Conservation (phyloP, 495 filamentous ascomycete genomes). For the Hypoxylon lenormandii region DNA sequence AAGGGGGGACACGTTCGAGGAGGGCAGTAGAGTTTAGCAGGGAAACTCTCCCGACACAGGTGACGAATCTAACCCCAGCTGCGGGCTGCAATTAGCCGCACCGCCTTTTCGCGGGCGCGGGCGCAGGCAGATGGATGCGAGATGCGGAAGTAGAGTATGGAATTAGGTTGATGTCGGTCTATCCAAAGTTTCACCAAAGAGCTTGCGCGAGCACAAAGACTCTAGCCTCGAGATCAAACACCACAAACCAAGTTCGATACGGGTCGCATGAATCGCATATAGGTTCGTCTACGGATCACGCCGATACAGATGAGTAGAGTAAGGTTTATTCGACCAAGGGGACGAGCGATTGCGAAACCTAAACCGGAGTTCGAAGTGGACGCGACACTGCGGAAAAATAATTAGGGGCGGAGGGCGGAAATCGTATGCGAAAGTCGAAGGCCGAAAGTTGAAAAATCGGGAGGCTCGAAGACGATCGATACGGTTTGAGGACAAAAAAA, state of each 20-base stretch:
- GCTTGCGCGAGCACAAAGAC: conserved; percentile 4
- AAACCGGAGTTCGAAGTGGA: conserved; percentile 19
- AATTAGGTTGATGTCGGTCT: conserved; percentile 28
- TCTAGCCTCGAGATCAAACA: conserved; percentile 10
- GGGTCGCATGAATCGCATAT: conserved; percentile 31
- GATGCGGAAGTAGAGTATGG: conserved; percentile 11
- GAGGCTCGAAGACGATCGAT: conserved; percentile 24
- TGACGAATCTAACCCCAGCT: conserved; percentile 25
- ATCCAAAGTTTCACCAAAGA: conserved; percentile 38
- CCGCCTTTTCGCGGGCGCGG: conserved; percentile 24
- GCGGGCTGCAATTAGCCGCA: conserved; percentile 42
- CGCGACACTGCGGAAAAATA: background rate
- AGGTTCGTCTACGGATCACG: conserved; percentile 13
- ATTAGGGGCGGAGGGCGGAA: background rate
- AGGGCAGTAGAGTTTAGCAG: conserved; percentile 4
- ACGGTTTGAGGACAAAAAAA: conserved; percentile 10
- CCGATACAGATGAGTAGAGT: background rate
- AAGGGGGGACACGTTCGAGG: conserved; percentile 1
- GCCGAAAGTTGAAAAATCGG: conserved; percentile 1
- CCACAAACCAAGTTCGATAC: conserved; percentile 19
- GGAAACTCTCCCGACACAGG: conserved; percentile 4
- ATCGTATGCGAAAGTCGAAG: conserved; percentile 3
- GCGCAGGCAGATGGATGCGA: background rate
- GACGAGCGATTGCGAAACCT: conserved; percentile 24
- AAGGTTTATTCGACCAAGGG: conserved; percentile 29